Evolutionary conservation across 1,284 basidiomycete species (phyloP).

Genomic region (Cutaneotrichosporon cutaneum): DNA sequence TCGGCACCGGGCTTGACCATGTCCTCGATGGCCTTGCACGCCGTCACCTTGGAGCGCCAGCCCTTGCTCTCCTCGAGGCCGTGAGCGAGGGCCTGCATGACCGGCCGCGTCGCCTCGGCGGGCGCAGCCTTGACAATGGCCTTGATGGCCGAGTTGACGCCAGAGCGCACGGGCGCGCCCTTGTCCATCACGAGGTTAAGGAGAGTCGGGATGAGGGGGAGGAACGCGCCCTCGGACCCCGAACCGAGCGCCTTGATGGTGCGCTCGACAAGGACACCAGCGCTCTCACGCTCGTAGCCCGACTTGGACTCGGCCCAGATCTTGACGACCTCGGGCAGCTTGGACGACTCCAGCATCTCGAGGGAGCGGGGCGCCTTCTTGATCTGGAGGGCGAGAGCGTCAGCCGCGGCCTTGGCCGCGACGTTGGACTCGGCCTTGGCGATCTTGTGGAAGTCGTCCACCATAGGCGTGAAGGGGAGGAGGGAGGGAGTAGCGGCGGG

Average conservation of each 20-base stretch:
- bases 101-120: slow-evolving; percentile 73
- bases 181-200: slow-evolving; percentile 92
- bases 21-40: slow-evolving; percentile 76
- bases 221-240: slow-evolving; percentile 75
- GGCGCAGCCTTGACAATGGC: slow-evolving; percentile 80
- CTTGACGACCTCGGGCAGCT: slow-evolving; percentile 65
- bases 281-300: slow-evolving; percentile 88
- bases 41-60: slow-evolving; percentile 95
- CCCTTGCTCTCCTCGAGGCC: slow-evolving; percentile 76
- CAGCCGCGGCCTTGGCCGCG: slow-evolving; percentile 51
- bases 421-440: slow-evolving; percentile 43
- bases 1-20: slow-evolving; percentile 68
- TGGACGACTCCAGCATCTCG: slow-evolving; percentile 42
- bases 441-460: slow-evolving; percentile 42
- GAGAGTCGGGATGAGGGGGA: slow-evolving; percentile 73
- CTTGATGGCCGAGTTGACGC: slow-evolving; percentile 79
- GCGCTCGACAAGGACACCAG: slow-evolving; percentile 79
- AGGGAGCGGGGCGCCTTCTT: slow-evolving; percentile 45
- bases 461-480: slow-evolving; percentile 43
- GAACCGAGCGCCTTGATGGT: slow-evolving; percentile 70
- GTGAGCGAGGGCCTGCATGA: slow-evolving; percentile 70
- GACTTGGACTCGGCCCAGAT: slow-evolving; percentile 79
- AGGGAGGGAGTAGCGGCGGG: slow-evolving; percentile 34
- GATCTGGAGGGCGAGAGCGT: slow-evolving; percentile 43
- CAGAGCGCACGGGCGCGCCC: slow-evolving; percentile 83